Evolutionary conservation across 2,329 filamentous ascomycete genomes (phyloP).

Genomic region (Xylariaceae sp.): DNA sequence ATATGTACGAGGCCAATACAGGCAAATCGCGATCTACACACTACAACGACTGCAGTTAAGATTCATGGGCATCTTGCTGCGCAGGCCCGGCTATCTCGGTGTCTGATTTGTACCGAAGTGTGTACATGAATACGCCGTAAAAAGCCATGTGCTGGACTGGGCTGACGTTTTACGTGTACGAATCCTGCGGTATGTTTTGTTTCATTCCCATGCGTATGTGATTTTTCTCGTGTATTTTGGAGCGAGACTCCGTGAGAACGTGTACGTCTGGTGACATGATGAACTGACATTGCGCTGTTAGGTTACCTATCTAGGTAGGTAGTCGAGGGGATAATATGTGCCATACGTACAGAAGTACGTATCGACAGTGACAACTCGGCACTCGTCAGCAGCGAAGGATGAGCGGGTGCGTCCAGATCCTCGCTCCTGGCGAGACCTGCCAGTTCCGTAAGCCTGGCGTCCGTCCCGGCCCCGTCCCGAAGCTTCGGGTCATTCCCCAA

Average conservation of each 20-base stretch:
- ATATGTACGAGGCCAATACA: neutral
- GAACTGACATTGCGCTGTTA: too few species aligned
- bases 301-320: too few species aligned
- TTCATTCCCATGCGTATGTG: too few species aligned
- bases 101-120: too few species aligned
- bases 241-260: too few species aligned
- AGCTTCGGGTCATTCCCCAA: neutral
- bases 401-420: too few species aligned
- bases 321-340: too few species aligned
- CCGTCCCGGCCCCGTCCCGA: neutral
- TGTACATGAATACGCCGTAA: neutral
- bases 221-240: too few species aligned
- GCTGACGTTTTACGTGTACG: neutral
- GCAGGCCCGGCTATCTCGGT: neutral
- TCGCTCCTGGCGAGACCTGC: too few species aligned
- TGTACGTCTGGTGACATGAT: neutral
- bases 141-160: neutral
- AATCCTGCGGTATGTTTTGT: neutral
- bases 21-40: neutral
- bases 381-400: neutral
- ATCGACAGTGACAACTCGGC: neutral
- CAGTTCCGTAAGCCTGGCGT: neutral
- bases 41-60: neutral
- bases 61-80: neutral
- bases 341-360: too few species aligned